Base-by-base conservation (phyloP, 306 rosid genomes). In the Abrus precatorius region DNA sequence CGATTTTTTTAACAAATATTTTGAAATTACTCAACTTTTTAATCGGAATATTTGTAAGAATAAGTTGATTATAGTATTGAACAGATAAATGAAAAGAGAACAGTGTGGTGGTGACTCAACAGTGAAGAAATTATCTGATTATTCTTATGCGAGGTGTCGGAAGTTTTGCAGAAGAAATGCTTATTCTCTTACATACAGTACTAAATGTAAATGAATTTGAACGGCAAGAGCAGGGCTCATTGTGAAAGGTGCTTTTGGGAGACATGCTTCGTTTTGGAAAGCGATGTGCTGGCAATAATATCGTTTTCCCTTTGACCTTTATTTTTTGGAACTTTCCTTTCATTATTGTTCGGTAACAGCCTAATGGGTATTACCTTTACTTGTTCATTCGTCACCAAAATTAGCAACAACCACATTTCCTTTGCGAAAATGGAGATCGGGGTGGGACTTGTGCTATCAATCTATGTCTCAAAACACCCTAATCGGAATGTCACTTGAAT, bases 271-370 rank as follows among this genome's bases (percentile, higher is more conserved):
- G 52, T 32, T 14, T 30, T 8, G 49, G 50, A 57, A 56, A 66
- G 61, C 27, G 60, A 57, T 53, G 11, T 14, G 45, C 60, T 33
- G 27, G 67, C 55, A 53, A 66, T 72, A 14, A 72, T 30, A 67
- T 56, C 69, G 41, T 65, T 74, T 76, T 74, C 80, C 32, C 70
- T 83, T 80, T 28, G n/a, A 28, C 53, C 56, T 29, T 77, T 67
- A 27, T 77, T 41, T 56, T 66, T 49, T 77, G 57, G 68, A 67
- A 54, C 47, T 77, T 53, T 29, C 28, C 33, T 63, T 36, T 64
- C 20, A 27, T 76, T 38, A 61, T 57, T 48, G 81, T 60, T 57
- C 28, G 11, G 41, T 62, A 62, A 20, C 20, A 20, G 20, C 20
- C 20, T 20, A 20, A 20, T 10, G 43, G 14, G 48, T 40, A 45